These are phyloP conservation scores for Aulographum hederae DNA, from an alignment of 2,329 filamentous ascomycete genomes.

Conservation along the genomic window DNA sequence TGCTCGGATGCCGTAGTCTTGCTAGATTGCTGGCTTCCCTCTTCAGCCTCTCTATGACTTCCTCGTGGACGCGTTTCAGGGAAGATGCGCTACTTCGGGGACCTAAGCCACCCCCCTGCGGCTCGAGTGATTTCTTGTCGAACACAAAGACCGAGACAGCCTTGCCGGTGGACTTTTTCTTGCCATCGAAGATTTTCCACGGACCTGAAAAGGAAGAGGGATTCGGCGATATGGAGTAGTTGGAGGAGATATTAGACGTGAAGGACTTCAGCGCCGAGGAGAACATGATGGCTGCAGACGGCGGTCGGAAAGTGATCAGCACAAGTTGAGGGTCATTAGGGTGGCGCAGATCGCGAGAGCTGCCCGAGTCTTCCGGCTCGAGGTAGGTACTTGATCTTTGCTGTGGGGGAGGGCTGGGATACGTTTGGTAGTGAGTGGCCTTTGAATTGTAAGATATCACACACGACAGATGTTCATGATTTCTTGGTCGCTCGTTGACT, in stretches of 20 bases:
- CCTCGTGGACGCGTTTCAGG: slow-evolving; percentile 67
- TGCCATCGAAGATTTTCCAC: slow-evolving; percentile 96
- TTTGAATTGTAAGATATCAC: no score
- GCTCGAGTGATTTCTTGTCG: slow-evolving; percentile 70
- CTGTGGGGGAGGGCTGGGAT: neutral
- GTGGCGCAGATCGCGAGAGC: neutral
- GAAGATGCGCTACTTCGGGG: slow-evolving; percentile 43
- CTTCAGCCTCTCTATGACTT: slow-evolving; percentile 78
- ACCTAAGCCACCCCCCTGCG: slow-evolving; percentile 39
- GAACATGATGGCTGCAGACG: slow-evolving; percentile 47
- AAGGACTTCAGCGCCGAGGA: slow-evolving; percentile 88
- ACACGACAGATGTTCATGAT: no score
- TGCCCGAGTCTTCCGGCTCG: no score
- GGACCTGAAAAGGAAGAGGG: slow-evolving; percentile 69
- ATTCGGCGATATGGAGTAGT: slow-evolving; percentile 66
- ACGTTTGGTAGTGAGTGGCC: neutral
- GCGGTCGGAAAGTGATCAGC: slow-evolving; percentile 1
- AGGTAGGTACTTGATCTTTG: no score
- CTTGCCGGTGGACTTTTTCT: slow-evolving; percentile 88
- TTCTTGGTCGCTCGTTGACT: no score
- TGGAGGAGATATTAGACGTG: slow-evolving; percentile 77
- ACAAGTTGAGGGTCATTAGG: no score
- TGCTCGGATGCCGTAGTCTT: slow-evolving; percentile 72
- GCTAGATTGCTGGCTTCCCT: slow-evolving; percentile 83
- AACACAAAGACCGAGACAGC: slow-evolving; percentile 86